These are phyloP conservation scores for Perkinsus chesapeaki DNA, from an alignment of 169 alveolate species.

Conservation along the genomic window DNA sequence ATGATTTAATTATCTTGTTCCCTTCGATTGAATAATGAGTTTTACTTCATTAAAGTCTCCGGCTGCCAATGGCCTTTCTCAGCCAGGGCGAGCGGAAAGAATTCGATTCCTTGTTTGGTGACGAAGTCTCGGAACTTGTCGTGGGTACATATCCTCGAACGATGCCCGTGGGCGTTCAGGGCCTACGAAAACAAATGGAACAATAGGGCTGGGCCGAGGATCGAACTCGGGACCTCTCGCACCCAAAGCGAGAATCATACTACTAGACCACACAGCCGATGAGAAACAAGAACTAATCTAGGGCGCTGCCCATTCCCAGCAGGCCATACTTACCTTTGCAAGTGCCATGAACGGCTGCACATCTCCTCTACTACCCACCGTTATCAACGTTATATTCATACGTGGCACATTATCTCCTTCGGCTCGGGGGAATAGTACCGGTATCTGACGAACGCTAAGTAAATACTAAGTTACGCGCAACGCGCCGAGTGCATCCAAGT, in stretches of 20 bases:
- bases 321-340: slow-evolving; percentile 1
- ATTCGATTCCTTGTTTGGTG: background rate
- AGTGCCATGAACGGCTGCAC: slow-evolving; percentile 10
- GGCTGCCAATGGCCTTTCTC: background rate
- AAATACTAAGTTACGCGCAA: too few species aligned
- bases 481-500: too few species aligned
- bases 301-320: too few species aligned
- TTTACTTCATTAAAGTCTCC: background rate
- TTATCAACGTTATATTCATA: background rate
- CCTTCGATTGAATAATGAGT: background rate
- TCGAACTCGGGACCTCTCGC: slow-evolving; percentile 97
- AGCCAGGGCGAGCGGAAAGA: background rate
- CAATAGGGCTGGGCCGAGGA: slow-evolving; percentile 86
- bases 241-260: slow-evolving; percentile 95
- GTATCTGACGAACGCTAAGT: background rate
- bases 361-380: slow-evolving; percentile 2
- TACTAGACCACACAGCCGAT: slow-evolving; percentile 74
- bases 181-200: background rate
- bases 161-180: background rate
- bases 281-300: background rate
- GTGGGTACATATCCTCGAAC: background rate
- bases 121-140: background rate
- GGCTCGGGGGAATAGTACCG: background rate
- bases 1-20: too few species aligned
- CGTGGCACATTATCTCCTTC: background rate